Evolutionary conservation across 108 stramenopile genomes (phyloP).

Genomic region (Stephanodiscus triporus): DNA sequence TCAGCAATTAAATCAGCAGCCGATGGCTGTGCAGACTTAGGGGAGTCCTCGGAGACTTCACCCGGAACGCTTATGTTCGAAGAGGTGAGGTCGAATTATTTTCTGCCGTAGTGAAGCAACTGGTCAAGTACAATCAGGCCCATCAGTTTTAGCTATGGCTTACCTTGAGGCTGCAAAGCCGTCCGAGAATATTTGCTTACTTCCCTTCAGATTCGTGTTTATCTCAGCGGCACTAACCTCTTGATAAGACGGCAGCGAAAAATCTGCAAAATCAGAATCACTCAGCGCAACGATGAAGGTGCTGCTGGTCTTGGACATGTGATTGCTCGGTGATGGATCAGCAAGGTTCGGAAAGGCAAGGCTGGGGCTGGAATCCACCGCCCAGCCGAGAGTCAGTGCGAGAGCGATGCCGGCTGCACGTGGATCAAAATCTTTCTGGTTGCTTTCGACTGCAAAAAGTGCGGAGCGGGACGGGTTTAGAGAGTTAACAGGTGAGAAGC

Average conservation of each 20-base stretch:
- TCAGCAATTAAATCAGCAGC: constrained; percentile 12
- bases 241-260: constrained; percentile 13
- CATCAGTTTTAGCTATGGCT: neutral
- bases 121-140: too few relatives aligned
- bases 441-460: constrained; percentile 1
- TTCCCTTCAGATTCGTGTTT: constrained; percentile 10
- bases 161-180: constrained; percentile 4
- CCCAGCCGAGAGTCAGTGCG: neutral
- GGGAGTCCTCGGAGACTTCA: too few relatives aligned
- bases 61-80: too few relatives aligned
- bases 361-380: constrained; percentile 11
- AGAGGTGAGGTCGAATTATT: too few relatives aligned
- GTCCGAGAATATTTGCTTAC: neutral
- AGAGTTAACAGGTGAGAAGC: constrained; percentile 8
- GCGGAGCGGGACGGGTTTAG: neutral
- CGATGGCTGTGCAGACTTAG: neutral
- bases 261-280: constrained; percentile 12
- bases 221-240: neutral
- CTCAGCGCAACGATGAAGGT: constrained; percentile 3
- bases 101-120: too few relatives aligned
- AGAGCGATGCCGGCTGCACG: neutral
- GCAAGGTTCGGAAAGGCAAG: neutral
- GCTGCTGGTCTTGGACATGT: constrained; percentile 3
- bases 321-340: neutral
- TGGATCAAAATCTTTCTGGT: neutral